Conservation (phyloP, 139 green algal genomes). For the Astrephomene gubernaculifera region DNA sequence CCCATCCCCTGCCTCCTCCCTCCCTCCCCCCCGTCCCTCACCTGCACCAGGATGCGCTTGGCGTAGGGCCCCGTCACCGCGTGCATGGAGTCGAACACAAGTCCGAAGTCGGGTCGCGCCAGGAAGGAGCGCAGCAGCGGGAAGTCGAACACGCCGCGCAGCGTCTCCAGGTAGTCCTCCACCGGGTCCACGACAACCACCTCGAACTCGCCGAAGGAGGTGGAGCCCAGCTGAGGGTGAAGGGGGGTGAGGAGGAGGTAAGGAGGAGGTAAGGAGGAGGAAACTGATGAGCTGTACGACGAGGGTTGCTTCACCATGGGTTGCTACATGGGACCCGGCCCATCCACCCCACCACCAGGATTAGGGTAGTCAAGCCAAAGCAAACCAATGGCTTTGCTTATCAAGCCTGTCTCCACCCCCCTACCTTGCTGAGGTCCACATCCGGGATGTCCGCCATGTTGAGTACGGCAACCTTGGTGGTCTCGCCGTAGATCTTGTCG, state of each 20-base stretch:
- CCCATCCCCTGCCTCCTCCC: neutral
- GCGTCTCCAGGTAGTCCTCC: conserved; percentile 91
- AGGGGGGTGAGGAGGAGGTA: neutral
- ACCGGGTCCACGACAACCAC: conserved; percentile 97
- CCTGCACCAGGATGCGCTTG: conserved; percentile 91
- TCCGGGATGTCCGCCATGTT: conserved; percentile 95
- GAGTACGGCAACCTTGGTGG: conserved; percentile 84
- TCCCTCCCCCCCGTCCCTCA: conserved; percentile 2
- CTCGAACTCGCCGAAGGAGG: conserved; percentile 91
- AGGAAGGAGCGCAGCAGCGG: conserved; percentile 87
- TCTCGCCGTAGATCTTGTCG: conserved; percentile 96
- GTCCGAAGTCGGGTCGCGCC: conserved; percentile 86
- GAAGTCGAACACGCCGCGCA: conserved; percentile 98
- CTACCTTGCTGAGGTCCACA: conserved; percentile 89
- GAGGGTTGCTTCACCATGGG: too few relatives aligned
- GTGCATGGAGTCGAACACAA: conserved; percentile 97
- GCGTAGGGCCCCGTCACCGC: conserved; percentile 98
- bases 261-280: neutral
- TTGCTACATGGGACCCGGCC: too few relatives aligned
- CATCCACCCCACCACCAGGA: too few relatives aligned
- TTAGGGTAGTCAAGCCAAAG: too few relatives aligned
- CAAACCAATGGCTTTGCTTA: too few relatives aligned
- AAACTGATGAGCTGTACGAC: too few relatives aligned
- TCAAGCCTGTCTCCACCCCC: neutral
- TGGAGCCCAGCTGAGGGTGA: conserved; percentile 61